These are phyloP conservation scores for Sarocladium kiliense DNA, from an alignment of 2,329 filamentous ascomycete genomes.

Conservation along the genomic window DNA sequence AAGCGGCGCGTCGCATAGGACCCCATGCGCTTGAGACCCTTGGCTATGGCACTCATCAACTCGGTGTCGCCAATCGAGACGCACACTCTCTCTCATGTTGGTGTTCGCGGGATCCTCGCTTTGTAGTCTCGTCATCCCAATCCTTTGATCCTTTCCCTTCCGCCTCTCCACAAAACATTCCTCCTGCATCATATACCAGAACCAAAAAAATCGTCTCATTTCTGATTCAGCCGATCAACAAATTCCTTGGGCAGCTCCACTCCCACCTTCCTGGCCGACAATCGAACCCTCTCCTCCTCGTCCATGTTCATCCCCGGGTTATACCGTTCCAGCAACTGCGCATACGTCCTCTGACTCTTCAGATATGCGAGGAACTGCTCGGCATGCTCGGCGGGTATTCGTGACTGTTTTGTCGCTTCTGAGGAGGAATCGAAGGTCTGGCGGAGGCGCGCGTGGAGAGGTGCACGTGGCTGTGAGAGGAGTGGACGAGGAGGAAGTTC, in stretches of 20 bases:
- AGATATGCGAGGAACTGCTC: slow-evolving; percentile 78
- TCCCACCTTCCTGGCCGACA: slow-evolving; percentile 82
- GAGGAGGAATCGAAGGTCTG: slow-evolving; percentile 44
- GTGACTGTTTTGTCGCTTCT: slow-evolving; percentile 39
- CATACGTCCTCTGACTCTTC: slow-evolving; percentile 79
- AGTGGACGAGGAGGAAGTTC: slow-evolving; percentile 72
- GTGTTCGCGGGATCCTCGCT: no score
- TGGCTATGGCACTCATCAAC: no score
- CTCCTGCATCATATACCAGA: no score
- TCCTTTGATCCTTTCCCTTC: neutral
- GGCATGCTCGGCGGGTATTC: slow-evolving; percentile 43
- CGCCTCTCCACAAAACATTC: no score
- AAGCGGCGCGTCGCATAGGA: no score
- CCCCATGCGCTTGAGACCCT: no score
- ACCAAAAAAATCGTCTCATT: neutral
- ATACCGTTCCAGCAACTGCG: slow-evolving; percentile 79
- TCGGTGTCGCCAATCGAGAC: no score
- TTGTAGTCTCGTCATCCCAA: no score
- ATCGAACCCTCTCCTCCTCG: slow-evolving; percentile 74
- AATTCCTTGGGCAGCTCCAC: slow-evolving; percentile 77
- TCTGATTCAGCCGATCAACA: slow-evolving; percentile 9
- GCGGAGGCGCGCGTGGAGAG: slow-evolving; percentile 67
- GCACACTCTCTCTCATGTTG: no score
- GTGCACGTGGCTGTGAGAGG: slow-evolving; percentile 53
- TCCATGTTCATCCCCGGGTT: slow-evolving; percentile 89